Percentiles rank a stretch among this genome's conserved stretches.
phyloP scores from a whole-genome alignment of 2,329 filamentous ascomycete species.

The Fusarium sterilihyphosum region DNA sequence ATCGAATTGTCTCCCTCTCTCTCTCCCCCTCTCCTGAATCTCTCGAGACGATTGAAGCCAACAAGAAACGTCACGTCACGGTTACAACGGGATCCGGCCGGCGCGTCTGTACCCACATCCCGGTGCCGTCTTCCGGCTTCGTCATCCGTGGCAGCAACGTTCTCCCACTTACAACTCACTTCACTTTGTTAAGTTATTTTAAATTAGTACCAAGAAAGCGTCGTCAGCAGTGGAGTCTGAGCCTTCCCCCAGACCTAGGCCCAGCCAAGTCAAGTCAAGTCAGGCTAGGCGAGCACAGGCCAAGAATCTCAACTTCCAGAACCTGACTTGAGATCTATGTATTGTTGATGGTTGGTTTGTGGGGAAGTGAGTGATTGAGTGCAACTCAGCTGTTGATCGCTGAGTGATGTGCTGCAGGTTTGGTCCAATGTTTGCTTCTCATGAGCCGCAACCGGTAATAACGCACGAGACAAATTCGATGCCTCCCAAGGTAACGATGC shows the following conservation, averaged over 20 bases:
- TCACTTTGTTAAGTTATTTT: background rate
- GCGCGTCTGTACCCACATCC: constrained; percentile 28
- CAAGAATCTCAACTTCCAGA: background rate
- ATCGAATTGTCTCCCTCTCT: background rate
- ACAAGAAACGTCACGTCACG: constrained; percentile 9
- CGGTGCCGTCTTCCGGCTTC: constrained; percentile 35
- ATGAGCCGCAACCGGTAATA: constrained; percentile 17
- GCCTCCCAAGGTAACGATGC: constrained; percentile 10
- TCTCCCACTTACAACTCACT: background rate
- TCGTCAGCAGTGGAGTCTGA: constrained; percentile 36
- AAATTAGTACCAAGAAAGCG: constrained; percentile 30
- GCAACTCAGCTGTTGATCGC: background rate
- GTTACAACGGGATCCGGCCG: constrained; percentile 6
- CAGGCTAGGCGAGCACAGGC: background rate
- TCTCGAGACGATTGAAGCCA: background rate
- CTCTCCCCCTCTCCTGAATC: background rate
- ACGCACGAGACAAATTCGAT: constrained; percentile 23
- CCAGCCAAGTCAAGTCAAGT: background rate
- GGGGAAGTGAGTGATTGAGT: background rate
- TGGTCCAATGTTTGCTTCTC: background rate
- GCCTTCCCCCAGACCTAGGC: background rate
- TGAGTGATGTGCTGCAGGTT: background rate
- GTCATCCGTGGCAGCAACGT: constrained; percentile 12
- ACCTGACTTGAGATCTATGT: background rate
- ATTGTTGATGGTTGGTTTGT: constrained; percentile 1